These are phyloP conservation scores for Cercospora janseana DNA, from an alignment of 2,329 filamentous ascomycete species.

Conservation along the genomic window DNA sequence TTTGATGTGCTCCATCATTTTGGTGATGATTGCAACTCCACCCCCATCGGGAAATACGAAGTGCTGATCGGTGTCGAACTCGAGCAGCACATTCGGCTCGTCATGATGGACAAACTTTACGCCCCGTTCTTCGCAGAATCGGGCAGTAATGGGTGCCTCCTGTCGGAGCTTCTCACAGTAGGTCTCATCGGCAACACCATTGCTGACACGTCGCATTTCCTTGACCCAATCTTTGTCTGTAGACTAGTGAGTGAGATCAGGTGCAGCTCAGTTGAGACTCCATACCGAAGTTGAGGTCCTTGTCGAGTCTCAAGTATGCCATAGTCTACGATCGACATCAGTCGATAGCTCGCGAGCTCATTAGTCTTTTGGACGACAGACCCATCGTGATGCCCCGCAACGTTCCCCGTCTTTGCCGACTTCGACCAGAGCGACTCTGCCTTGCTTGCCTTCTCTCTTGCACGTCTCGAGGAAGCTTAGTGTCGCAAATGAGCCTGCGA, in stretches of 20 bases:
- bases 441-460: constrained; percentile 37
- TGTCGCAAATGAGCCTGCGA: constrained; percentile 43
- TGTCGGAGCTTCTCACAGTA: constrained; percentile 43
- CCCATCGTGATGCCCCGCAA: constrained; percentile 43
- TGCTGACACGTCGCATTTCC: constrained; percentile 40
- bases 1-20: constrained; percentile 40
- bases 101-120: constrained; percentile 41
- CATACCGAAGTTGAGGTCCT: constrained; percentile 37
- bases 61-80: constrained; percentile 44
- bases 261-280: neutral
- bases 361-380: neutral
- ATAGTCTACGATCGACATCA: constrained; percentile 32
- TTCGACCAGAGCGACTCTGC: constrained; percentile 43
- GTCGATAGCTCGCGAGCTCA: neutral
- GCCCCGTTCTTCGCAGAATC: constrained; percentile 41
- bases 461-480: constrained; percentile 45
- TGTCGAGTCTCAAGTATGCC: constrained; percentile 44
- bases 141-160: constrained; percentile 40
- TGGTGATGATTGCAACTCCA: constrained; percentile 41
- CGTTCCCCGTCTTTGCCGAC: constrained; percentile 43
- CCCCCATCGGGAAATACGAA: constrained; percentile 45
- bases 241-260: neutral
- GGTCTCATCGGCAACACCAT: constrained; percentile 41
- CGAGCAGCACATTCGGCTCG: constrained; percentile 43
- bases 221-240: constrained; percentile 39